Base-by-base conservation (phyloP, 169 alveolate species). In the Plasmodium knowlesi region DNA sequence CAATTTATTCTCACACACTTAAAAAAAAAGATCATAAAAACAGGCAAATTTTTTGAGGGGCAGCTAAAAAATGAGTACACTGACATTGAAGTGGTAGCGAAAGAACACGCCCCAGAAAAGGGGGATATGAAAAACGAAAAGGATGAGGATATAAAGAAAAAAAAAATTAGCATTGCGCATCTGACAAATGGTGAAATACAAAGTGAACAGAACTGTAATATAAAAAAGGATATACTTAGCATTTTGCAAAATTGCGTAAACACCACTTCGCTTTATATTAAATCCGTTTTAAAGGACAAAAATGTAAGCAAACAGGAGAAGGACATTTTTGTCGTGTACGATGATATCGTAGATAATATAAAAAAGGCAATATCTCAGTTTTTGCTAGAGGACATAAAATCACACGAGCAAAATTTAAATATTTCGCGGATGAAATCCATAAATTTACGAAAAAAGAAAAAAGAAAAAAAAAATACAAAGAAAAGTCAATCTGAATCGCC, bases 211-310 rank as follows among this genome's bases (percentile, higher is more conserved):
- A 79, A 89, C 39, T 61, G 76, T 57, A 37, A 57, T 6, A 41
- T 89, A 39, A 22, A 89, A 10, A 39, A 30, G 34, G 94, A 89
- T 72, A 89, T 89, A 12, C 32, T 89, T 22, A 79, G 19, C n/a
- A 89, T 89, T 57, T 89, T 89, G 50, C 83, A 89, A 80, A 89
- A 89, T 67, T 89, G 94, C 4, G 43, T 89, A 39, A 78, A 89
- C 32, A 89, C 94, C 39, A 79, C 94, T 3, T 89, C 82, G 9
- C 50, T 89, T 34, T 89, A 89, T 61, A 89, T 89, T n/a, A 34
- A 79, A 61, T 89, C 82, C 37, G 89, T 89, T 25, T 79, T 89
- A 30, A 89, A 57, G 71, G 83, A 89, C 46, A 78, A 37, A 61
- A 22, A 57, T 39, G 39, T 89, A n/a, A 80, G 43, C 53, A 79